Conservation (phyloP, 1,284 basidiomycete genomes). For the Irpex rosettiformis region DNA sequence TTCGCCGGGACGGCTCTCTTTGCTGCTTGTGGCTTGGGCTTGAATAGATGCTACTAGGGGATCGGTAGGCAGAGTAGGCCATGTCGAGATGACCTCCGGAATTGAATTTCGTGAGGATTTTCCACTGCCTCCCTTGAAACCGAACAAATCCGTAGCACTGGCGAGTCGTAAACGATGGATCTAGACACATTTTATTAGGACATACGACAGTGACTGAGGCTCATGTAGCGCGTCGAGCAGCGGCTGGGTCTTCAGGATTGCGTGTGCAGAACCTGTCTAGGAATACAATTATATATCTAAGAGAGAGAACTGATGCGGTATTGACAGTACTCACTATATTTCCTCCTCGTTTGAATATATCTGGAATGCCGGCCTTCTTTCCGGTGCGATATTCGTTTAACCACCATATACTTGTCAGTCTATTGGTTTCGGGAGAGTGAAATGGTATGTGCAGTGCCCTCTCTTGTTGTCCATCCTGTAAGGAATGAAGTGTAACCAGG, state of each 20-base stretch:
- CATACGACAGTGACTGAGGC: constrained; percentile 58
- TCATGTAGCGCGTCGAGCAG: constrained; percentile 66
- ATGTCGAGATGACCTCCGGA: constrained; percentile 56
- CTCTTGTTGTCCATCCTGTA: constrained; percentile 66
- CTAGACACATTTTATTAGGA: constrained; percentile 2
- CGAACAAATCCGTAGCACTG: constrained; percentile 73
- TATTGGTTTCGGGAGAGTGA: constrained; percentile 13
- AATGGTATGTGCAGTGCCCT: constrained; percentile 37
- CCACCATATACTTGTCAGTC: constrained; percentile 66
- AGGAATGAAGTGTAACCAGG: constrained; percentile 64
- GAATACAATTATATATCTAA: constrained; percentile 7
- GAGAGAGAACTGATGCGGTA: constrained; percentile 1
- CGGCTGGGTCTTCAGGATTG: constrained; percentile 63
- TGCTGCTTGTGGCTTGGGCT: constrained; percentile 31
- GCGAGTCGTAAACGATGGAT: constrained; percentile 5
- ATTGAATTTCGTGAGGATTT: constrained; percentile 24
- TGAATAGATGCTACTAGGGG: constrained; percentile 57
- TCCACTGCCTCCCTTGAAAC: constrained; percentile 54
- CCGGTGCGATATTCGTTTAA: constrained; percentile 46
- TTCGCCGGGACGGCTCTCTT: constrained; percentile 33
- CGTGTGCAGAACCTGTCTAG: constrained; percentile 76
- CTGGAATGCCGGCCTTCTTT: constrained; percentile 50
- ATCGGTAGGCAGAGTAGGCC: constrained; percentile 63
- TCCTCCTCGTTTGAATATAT: constrained; percentile 68
- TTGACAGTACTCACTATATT: constrained; percentile 48